phyloP scores from a whole-genome alignment of 2,329 filamentous ascomycete genomes.

The Colletotrichum euphorbiae region DNA sequence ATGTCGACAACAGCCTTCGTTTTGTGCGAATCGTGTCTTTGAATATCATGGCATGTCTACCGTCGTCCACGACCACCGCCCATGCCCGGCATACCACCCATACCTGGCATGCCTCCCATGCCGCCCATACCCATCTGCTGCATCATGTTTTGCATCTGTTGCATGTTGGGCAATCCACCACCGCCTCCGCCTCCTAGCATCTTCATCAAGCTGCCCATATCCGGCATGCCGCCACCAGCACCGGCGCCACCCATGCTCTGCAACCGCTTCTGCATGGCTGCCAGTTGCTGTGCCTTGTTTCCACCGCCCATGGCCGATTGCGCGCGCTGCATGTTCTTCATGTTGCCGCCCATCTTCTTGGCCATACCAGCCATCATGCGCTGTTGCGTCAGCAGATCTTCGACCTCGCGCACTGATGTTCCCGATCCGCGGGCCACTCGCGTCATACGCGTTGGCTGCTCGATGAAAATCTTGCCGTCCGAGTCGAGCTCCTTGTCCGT shows the following conservation, averaged over 20 bases:
- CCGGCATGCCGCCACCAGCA: conserved; percentile 64
- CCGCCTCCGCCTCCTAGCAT: conserved; percentile 83
- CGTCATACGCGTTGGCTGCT: conserved; percentile 93
- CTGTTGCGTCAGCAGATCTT: conserved; percentile 97
- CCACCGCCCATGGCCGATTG: conserved; percentile 91
- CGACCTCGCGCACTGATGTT: conserved; percentile 90
- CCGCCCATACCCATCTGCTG: conserved; percentile 74
- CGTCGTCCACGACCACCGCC: conserved; percentile 71
- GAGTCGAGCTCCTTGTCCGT: conserved; percentile 94
- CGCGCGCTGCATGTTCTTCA: conserved; percentile 96
- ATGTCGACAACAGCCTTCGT: not conserved
- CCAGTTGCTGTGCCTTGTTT: conserved; percentile 93
- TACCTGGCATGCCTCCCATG: conserved; percentile 76
- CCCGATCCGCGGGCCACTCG: conserved; percentile 90
- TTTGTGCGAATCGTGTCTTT: not conserved
- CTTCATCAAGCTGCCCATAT: conserved; percentile 82
- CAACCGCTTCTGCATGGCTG: conserved; percentile 96
- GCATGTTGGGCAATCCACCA: conserved; percentile 72
- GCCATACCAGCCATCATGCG: conserved; percentile 99
- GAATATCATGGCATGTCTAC: conserved; percentile 69
- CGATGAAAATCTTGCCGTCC: conserved; percentile 93
- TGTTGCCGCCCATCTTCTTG: conserved; percentile 97
- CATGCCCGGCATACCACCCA: conserved; percentile 78
- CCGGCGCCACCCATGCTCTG: conserved; percentile 87
- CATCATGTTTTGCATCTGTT: conserved; percentile 87